Evolutionary conservation across 768 basidiomycete genomes (phyloP).

Genomic region (Sporobolomyces pararoseus): DNA sequence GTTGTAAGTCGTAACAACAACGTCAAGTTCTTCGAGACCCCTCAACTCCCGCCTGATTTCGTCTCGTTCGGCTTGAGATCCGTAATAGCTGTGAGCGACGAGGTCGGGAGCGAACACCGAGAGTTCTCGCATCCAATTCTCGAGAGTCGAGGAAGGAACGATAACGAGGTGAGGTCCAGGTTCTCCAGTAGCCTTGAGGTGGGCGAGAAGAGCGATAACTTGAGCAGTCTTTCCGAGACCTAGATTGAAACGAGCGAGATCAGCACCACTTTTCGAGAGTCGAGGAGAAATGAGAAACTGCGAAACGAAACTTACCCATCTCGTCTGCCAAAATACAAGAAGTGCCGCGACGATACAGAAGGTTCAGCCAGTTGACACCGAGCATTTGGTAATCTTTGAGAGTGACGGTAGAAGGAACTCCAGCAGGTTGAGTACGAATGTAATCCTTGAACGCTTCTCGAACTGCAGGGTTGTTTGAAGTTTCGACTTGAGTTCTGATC

Average conservation of each 20-base stretch:
- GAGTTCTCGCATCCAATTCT: slow-evolving; percentile 99
- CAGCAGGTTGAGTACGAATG: slow-evolving; percentile 69
- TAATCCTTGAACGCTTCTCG: slow-evolving; percentile 55
- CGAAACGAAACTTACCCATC: slow-evolving; percentile 68
- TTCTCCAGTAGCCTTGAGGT: slow-evolving; percentile 71
- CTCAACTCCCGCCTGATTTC: slow-evolving; percentile 67
- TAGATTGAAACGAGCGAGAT: slow-evolving; percentile 2
- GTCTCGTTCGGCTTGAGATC: slow-evolving; percentile 78
- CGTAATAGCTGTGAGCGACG: slow-evolving; percentile 86
- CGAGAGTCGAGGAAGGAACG: slow-evolving; percentile 96
- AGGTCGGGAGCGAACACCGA: slow-evolving; percentile 81
- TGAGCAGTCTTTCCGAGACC: slow-evolving; percentile 98
- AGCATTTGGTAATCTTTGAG: slow-evolving; percentile 96
- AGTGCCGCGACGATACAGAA: slow-evolving; percentile 71
- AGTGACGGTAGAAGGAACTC: slow-evolving; percentile 53
- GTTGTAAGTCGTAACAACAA: slow-evolving; percentile 93
- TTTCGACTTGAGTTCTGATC: slow-evolving; percentile 44
- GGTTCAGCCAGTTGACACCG: slow-evolving; percentile 94
- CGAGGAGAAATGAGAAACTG: background rate
- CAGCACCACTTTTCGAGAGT: slow-evolving; percentile 1
- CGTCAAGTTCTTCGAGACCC: slow-evolving; percentile 71
- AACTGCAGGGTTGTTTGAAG: slow-evolving; percentile 43
- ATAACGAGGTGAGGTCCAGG: slow-evolving; percentile 83
- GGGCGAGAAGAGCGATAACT: slow-evolving; percentile 93
- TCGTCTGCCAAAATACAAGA: slow-evolving; percentile 98